A percentile compares a stretch with the other conserved stretches of the same genome.
Conservation (phyloP, 2,329 filamentous ascomycete species). For the Diaporthe destruens region DNA sequence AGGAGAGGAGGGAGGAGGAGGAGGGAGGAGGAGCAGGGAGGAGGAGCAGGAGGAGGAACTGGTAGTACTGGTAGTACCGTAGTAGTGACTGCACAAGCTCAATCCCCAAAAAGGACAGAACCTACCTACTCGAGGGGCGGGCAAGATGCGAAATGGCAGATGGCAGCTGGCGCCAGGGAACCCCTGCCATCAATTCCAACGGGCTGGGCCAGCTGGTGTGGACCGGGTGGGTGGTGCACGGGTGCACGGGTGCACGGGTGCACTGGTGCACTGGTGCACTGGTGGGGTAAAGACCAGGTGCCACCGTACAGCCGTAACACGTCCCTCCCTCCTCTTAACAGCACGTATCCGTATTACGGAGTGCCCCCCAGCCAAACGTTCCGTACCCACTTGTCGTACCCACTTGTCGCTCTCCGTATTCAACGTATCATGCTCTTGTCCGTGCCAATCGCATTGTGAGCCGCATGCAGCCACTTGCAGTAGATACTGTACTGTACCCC, state of each 20-base stretch:
- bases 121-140: constrained; percentile 24
- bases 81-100: not conserved
- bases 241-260: not conserved
- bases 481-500: no score
- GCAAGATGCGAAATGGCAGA: constrained; percentile 31
- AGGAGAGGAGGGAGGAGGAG: not conserved
- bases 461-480: no score
- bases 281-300: not conserved
- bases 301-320: no score
- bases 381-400: no score
- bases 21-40: no score
- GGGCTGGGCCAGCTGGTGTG: not conserved
- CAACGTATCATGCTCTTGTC: not conserved
- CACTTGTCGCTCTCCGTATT: not conserved
- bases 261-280: not conserved
- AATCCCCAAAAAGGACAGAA: constrained; percentile 10
- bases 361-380: no score
- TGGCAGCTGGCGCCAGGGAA: constrained; percentile 21
- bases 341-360: no score
- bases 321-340: no score
- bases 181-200: not conserved
- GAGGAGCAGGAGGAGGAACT: no score
- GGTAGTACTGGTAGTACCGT: no score
- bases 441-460: not conserved
- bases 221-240: no score